Conservation (phyloP, 768 basidiomycete species). For the Suillus clintonianus region DNA sequence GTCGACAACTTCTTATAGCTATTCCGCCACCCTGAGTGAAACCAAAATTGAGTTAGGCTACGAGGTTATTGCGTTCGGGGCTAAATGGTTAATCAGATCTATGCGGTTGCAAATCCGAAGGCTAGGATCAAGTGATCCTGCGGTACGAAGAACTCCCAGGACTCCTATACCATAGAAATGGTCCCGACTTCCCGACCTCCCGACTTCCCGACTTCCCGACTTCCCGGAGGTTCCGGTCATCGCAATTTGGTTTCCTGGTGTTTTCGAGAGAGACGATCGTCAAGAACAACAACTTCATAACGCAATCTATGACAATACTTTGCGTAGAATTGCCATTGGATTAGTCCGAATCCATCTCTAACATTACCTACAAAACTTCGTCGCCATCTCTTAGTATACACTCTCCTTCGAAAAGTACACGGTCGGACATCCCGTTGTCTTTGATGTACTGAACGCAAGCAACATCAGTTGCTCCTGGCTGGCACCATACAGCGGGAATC, state of each 20-base stretch:
- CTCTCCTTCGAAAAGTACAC: too few relatives aligned
- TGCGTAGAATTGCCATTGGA: background rate
- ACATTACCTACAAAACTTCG: background rate
- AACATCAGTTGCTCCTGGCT: slow-evolving; percentile 81
- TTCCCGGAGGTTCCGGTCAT: background rate
- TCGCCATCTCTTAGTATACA: background rate
- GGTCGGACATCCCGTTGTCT: slow-evolving; percentile 54
- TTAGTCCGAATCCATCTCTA: background rate
- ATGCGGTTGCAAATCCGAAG: background rate
- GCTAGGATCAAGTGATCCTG: background rate
- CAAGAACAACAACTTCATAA: background rate
- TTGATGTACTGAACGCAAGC: slow-evolving; percentile 65
- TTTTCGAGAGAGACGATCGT: background rate
- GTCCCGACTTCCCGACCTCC: too few relatives aligned
- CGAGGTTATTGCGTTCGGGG: background rate
- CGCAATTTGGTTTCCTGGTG: background rate
- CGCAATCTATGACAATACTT: background rate
- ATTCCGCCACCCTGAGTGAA: background rate
- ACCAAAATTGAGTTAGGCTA: background rate
- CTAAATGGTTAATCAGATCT: background rate
- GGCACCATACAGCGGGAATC: slow-evolving; percentile 85
- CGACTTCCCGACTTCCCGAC: too few relatives aligned
- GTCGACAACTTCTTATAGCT: background rate
- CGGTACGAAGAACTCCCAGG: background rate
- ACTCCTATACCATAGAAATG: slow-evolving; percentile 11